Conservation (phyloP, 331 rosid genomes). For the Acacia pycnantha region DNA sequence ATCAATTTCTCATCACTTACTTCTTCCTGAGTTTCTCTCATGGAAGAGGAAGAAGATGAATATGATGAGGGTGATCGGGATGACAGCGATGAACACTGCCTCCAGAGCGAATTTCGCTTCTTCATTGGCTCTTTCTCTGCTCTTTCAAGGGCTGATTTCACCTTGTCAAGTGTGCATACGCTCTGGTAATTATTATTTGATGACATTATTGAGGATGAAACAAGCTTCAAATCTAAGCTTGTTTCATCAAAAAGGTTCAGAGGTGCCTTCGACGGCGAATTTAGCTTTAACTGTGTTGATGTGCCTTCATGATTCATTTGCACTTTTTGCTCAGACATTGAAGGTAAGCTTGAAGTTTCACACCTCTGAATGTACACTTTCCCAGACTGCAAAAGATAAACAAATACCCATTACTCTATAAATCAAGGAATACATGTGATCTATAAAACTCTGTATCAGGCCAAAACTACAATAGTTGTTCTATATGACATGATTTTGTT, state of each 20-base stretch:
- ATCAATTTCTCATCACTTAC: slow-evolving; percentile 39
- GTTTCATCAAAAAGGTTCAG: slow-evolving; percentile 73
- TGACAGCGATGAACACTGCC: slow-evolving; percentile 33
- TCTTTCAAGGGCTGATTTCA: slow-evolving; percentile 88
- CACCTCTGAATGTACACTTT: slow-evolving; percentile 74
- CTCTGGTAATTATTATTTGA: slow-evolving; percentile 60
- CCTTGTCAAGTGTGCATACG: slow-evolving; percentile 93
- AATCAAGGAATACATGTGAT: background rate
- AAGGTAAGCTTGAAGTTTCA: slow-evolving; percentile 37
- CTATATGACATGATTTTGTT: background rate
- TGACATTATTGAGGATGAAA: slow-evolving; percentile 43
- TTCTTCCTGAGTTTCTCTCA: slow-evolving; percentile 52
- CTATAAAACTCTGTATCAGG: background rate
- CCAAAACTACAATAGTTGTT: background rate
- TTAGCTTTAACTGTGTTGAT: slow-evolving; percentile 57
- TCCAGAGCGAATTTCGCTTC: slow-evolving; percentile 56
- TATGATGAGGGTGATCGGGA: slow-evolving; percentile 43
- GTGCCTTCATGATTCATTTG: slow-evolving; percentile 38
- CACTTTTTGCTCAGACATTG: slow-evolving; percentile 36
- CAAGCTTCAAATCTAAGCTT: slow-evolving; percentile 60
- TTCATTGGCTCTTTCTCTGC: slow-evolving; percentile 81
- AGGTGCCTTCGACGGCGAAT: slow-evolving; percentile 44
- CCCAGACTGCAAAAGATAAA: slow-evolving; percentile 68
- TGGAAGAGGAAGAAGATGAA: slow-evolving; percentile 57
- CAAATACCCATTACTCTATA: background rate